Percentiles rank a stretch among this genome's conserved stretches.
phyloP scores from a whole-genome alignment of 305 asterid genomes.

The Solanum hybrid region DNA sequence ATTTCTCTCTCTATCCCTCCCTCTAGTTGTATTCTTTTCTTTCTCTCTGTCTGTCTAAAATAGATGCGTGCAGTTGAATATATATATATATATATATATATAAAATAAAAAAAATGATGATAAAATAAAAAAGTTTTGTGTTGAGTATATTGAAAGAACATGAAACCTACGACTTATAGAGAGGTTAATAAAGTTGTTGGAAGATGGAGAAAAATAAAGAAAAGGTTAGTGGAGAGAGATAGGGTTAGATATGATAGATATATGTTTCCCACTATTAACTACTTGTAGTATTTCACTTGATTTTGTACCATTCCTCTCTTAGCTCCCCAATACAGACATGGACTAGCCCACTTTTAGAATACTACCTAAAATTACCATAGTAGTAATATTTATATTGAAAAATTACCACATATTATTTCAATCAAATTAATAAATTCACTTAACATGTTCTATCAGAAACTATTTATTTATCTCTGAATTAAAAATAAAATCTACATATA shows the following conservation, averaged over 20 bases:
- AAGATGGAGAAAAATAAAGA: neutral
- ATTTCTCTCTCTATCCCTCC: neutral
- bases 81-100: neutral
- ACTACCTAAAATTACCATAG: neutral
- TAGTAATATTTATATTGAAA: too few relatives aligned
- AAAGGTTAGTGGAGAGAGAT: neutral
- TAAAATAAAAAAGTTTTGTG: neutral
- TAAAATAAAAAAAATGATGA: neutral
- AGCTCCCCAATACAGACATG: conserved; percentile 22
- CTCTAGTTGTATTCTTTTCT: neutral
- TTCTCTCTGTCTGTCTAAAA: conserved; percentile 7
- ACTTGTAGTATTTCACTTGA: conserved; percentile 5
- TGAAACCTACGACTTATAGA: conserved; percentile 26
- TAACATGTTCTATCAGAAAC: neutral
- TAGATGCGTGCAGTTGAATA: conserved; percentile 2
- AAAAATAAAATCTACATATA: neutral
- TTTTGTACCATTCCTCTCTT: conserved; percentile 11
- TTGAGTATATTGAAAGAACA: neutral
- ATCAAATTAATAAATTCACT: neutral
- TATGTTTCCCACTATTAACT: conserved; percentile 3
- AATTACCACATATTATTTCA: neutral
- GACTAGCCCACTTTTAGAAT: conserved; percentile 14
- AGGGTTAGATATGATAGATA: neutral
- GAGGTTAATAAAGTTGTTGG: neutral
- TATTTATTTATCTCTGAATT: neutral